Evolutionary conservation across 2,329 filamentous ascomycete genomes (phyloP), one percentile per base, ranked within the genome.

Genomic region (Pyricularia pennisetigena): DNA sequence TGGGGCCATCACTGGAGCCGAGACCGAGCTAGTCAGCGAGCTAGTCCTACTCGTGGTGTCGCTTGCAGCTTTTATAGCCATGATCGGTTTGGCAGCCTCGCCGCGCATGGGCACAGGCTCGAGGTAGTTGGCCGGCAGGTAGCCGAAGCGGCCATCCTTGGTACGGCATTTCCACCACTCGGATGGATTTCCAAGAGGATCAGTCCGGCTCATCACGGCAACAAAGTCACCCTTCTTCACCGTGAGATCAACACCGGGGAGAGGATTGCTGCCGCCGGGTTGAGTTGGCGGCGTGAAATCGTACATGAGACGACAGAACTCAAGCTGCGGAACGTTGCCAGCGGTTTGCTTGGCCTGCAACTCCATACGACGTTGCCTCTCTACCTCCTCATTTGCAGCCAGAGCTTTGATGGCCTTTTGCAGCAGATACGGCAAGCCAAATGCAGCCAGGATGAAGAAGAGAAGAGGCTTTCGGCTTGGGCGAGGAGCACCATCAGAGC

Each of bases 91-190:
- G 24, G 59, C 59, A 28, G 83, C 82, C 29, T 87, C 82, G 65
- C 95, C 86, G 16, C 59, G 59, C 24, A 54, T 54, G 20, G 23
- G 59, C 59, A 28, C 59, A 24, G 59, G 12, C 79, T 97, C 93
- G 30, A 99, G 85, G 75, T 97, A 99, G 1, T 93, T 94, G 1
- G 90, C 88, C 2, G 96, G 95, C 6, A 99, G 84, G 76, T 98
- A 99, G 8, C 95, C 95, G 74, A 97, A 89, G 29, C 93, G 86
- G 64, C 93, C 94, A 76, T 98, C 93, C 70, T 95, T 86, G 16
- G 94, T 91, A 68, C 95, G 87, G 79, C 96, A 99, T 72, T 90
- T 88, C 95, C 95, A 99, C 95, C 95, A 99, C 76, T 99, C 94
- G 67, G 91, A 95, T 4, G 93, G 88, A 73, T 95, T 93, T 62